A percentile compares a stretch with the other conserved stretches of the same genome.
Conservation (phyloP, 441 rosid species). For the Breynia disticha region DNA sequence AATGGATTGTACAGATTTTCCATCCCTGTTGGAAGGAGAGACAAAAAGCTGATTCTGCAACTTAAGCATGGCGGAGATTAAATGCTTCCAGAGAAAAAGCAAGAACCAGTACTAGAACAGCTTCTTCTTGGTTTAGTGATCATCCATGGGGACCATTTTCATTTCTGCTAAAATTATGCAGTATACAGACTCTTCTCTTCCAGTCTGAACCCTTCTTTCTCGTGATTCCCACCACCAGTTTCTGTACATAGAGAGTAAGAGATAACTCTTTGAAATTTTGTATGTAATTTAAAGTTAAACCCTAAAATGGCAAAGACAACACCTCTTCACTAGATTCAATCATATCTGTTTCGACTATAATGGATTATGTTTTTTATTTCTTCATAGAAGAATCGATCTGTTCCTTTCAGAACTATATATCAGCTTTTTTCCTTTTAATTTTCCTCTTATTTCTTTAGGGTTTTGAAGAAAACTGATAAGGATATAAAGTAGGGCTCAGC, state of each 20-base stretch:
- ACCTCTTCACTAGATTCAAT: no score
- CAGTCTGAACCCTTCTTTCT: slow-evolving; percentile 11
- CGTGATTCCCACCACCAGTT: slow-evolving; percentile 18
- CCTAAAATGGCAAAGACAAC: not conserved
- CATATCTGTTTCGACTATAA: not conserved
- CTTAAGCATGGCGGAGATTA: no score
- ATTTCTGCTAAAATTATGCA: not conserved
- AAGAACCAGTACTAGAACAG: no score
- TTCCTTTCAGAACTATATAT: no score
- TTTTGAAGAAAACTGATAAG: slow-evolving; percentile 8
- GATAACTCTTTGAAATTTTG: not conserved
- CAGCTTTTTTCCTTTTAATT: not conserved
- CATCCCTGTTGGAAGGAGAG: no score
- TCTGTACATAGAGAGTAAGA: not conserved
- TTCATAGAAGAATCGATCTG: no score
- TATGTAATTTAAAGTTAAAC: no score
- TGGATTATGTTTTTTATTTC: not conserved
- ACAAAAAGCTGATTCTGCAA: no score
- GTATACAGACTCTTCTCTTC: no score
- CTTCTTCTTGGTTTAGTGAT: not conserved
- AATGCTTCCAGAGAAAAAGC: no score
- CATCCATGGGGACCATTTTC: not conserved
- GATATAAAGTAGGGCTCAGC: slow-evolving; percentile 19
- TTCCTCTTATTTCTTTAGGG: no score
- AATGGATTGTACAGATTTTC: no score